Evolutionary conservation across 2,329 filamentous ascomycete species (phyloP), one percentile per base, ranked within the genome.

Genomic region (Periconia digitata): DNA sequence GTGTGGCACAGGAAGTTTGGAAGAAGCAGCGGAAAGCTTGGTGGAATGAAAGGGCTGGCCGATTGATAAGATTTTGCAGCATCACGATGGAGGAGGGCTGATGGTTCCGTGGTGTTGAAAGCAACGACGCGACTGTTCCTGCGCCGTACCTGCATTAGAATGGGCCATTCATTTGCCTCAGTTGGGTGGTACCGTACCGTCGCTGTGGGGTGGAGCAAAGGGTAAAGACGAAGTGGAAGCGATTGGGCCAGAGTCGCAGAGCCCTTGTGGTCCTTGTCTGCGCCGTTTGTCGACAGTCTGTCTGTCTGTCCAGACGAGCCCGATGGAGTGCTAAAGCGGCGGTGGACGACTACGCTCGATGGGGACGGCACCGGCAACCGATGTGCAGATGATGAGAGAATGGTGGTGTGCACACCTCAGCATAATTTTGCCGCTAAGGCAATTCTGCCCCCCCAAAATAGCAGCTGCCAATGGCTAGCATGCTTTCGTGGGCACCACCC

Each of bases 111-210:
- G 52, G 46, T 49, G 53, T 52, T 47, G 45, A 45, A 53, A 54
- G 54, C 52, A 32, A 32, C 53, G 54, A 58, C 49, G 56, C 51
- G 49, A 55, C 51, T 57, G 70, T 72, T 66, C 71, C 71, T 73
- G 71, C 71, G 64, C 59, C 50, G 67, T 71, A 68, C 67, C 67
- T 71, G 67, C 67, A 70, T 71, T 70, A 70, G 70, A 54, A 54
- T n/a, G 55, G 55, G 49, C 44, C 47, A 39, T 22, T 52, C 50
- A 51, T 49, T 58, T 45, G 51, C 50, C 55, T 50, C 59, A 62
- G 55, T 44, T 53, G 51, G 54, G 36, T 49, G 49, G 51, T 46
- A 39, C 37, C 16, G 44, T 52, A 55, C 55, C 58, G 57, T 60
- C 54, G 59, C 51, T 69, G 65, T 69, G 67, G 66, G 63, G 55